Evolutionary conservation across 108 stramenopile species (phyloP).

Genomic region (Aureococcus anophagefferens): DNA sequence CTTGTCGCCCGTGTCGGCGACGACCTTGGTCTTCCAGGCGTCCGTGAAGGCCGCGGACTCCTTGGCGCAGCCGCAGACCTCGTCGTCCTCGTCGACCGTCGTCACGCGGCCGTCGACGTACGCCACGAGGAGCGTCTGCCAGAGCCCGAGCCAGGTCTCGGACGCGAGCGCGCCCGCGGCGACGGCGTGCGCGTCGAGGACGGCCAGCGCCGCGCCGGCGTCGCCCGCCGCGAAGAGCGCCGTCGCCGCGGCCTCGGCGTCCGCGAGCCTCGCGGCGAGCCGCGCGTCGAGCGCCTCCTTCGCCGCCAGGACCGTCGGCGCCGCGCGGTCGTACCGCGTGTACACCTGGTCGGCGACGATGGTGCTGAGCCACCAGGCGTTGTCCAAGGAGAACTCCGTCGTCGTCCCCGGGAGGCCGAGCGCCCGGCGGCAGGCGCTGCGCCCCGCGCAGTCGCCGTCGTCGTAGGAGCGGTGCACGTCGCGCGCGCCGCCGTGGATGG

Average conservation of each 20-base stretch:
- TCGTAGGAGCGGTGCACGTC: constrained; percentile 35
- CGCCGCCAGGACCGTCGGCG: neutral
- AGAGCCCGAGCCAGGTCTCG: no score
- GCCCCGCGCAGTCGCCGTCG: constrained; percentile 22
- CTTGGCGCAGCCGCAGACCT: no score
- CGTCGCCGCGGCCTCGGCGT: neutral
- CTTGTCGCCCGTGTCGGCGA: neutral
- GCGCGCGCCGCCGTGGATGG: constrained; percentile 44
- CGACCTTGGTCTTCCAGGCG: no score
- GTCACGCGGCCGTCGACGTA: no score
- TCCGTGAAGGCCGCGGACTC: no score
- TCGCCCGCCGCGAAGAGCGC: neutral
- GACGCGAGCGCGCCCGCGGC: no score
- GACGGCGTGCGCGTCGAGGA: no score
- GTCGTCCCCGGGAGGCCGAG: constrained; percentile 44
- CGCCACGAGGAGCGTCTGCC: no score
- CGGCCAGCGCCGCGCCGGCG: no score
- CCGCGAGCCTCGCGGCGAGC: neutral
- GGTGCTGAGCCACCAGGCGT: constrained; percentile 65
- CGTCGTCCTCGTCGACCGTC: no score
- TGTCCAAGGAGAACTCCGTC: constrained; percentile 45
- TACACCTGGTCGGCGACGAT: constrained; percentile 58
- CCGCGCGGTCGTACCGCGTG: constrained; percentile 24
- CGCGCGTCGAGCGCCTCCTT: neutral
- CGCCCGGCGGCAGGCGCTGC: constrained; percentile 20